These are phyloP conservation scores for Candida golubevii DNA, from an alignment of 805 yeast species.

Conservation along the genomic window DNA sequence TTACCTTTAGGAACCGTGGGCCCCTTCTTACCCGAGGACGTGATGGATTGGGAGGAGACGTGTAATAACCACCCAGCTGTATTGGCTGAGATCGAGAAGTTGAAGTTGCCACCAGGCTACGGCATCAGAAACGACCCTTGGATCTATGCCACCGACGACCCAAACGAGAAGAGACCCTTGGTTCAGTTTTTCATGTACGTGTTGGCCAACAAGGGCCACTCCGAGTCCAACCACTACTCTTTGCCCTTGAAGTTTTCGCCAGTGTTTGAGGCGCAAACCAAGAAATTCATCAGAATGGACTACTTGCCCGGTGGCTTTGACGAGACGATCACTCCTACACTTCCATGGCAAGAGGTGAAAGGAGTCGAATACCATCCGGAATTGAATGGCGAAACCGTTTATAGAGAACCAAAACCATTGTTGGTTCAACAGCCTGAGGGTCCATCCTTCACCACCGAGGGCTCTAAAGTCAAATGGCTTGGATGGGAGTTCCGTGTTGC, in stretches of 20 bases:
- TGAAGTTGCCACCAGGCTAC: constrained; percentile 55
- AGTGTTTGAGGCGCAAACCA: constrained; percentile 58
- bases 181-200: constrained; percentile 75
- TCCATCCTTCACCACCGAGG: constrained; percentile 59
- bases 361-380: constrained; percentile 74
- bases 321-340: constrained; percentile 53
- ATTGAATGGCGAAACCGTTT: constrained; percentile 46
- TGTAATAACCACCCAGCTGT: constrained; percentile 54
- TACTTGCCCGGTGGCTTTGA: constrained; percentile 70
- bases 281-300: constrained; percentile 65
- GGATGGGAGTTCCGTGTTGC: constrained; percentile 77
- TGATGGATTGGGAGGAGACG: constrained; percentile 49
- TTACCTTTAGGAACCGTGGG: constrained; percentile 64
- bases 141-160: constrained; percentile 80
- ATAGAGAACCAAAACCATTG: constrained; percentile 65
- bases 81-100: constrained; percentile 60
- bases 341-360: constrained; percentile 56
- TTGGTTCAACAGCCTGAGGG: constrained; percentile 74
- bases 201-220: constrained; percentile 56
- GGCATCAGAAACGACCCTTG: constrained; percentile 68
- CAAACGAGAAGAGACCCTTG: constrained; percentile 55
- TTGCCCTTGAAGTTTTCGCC: constrained; percentile 71
- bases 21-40: constrained; percentile 66
- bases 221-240: constrained; percentile 72
- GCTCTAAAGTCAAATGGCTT: constrained; percentile 68